Conservation (phyloP, 345 rosid genomes). For the Sonneratia alba region DNA sequence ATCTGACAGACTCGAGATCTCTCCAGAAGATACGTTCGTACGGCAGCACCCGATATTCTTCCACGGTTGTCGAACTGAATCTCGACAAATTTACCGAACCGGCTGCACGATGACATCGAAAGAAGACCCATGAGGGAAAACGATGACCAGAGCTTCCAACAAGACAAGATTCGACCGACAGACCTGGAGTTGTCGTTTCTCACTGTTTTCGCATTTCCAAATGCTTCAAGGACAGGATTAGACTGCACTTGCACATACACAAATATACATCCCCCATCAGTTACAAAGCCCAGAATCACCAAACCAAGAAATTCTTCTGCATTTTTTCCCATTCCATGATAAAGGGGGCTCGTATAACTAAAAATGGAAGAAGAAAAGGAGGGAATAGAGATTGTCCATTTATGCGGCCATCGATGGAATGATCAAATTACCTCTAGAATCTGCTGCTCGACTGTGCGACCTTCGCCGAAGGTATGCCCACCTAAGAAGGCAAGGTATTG, state of each 20-base stretch:
- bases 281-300: no score
- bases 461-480: conserved; percentile 56
- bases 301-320: no score
- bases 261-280: background rate
- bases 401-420: background rate
- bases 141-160: background rate
- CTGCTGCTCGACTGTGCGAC: conserved; percentile 67
- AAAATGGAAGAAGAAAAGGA: no score
- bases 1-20: conserved; percentile 95
- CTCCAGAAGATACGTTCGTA: conserved; percentile 89
- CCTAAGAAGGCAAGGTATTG: conserved; percentile 81
- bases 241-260: conserved; percentile 40
- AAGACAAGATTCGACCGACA: background rate
- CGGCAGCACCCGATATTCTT: conserved; percentile 89
- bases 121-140: conserved; percentile 4
- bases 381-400: no score
- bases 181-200: conserved; percentile 87
- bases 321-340: no score
- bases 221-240: conserved; percentile 92
- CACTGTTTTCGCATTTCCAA: conserved; percentile 92
- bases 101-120: conserved; percentile 35
- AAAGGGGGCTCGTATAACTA: no score
- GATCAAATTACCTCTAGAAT: conserved; percentile 62
- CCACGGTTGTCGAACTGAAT: conserved; percentile 74
- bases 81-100: conserved; percentile 94